Evolutionary conservation across 371 early-diverging fungal species (phyloP).

Genomic region (Mucor velutinosus): DNA sequence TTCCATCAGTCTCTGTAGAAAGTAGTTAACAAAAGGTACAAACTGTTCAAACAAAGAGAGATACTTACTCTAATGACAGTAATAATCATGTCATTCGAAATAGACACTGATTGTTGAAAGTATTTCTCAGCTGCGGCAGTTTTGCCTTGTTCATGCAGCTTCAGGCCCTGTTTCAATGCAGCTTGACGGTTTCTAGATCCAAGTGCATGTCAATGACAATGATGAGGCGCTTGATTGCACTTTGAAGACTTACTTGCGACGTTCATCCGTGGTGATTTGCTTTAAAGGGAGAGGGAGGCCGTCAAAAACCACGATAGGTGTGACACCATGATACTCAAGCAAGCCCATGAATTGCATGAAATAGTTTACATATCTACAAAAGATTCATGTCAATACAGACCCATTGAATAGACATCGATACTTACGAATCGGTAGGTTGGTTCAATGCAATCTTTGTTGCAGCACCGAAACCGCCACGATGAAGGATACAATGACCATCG

Average conservation of each 20-base stretch:
- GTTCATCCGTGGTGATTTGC: slow-evolving; percentile 70
- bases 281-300: slow-evolving; percentile 93
- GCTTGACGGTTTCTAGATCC: not conserved
- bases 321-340: slow-evolving; percentile 71
- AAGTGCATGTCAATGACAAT: not conserved
- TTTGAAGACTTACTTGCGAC: slow-evolving; percentile 28
- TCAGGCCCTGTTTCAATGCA: slow-evolving; percentile 33
- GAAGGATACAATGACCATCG: slow-evolving; percentile 95
- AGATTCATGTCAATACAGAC: not conserved
- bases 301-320: slow-evolving; percentile 96
- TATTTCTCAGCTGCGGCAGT: slow-evolving; percentile 64
- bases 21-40: not conserved
- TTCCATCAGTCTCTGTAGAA: slow-evolving; percentile 58
- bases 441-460: slow-evolving; percentile 74
- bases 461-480: slow-evolving; percentile 83
- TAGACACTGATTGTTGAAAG: slow-evolving; percentile 74
- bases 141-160: slow-evolving; percentile 53
- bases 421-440: slow-evolving; percentile 65
- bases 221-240: not conserved
- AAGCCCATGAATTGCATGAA: slow-evolving; percentile 75
- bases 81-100: slow-evolving; percentile 81
- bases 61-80: slow-evolving; percentile 66
- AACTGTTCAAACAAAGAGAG: not conserved
- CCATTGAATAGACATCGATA: not conserved
- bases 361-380: slow-evolving; percentile 71